These are phyloP conservation scores for Coix lacrymajobi DNA, from an alignment of 176 grass and related monocot genomes.

Conservation along the genomic window DNA sequence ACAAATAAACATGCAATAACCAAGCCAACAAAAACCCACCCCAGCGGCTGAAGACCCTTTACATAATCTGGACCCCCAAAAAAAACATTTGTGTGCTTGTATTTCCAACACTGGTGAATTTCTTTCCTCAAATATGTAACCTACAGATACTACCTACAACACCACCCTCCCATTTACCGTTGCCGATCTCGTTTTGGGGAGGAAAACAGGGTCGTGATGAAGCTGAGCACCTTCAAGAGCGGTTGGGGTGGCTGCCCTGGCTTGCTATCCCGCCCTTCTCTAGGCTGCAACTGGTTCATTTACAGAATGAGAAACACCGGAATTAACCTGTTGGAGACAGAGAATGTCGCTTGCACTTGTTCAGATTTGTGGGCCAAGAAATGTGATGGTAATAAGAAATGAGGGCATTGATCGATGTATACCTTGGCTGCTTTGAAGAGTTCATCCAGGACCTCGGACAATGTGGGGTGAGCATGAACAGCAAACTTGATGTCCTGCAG, in stretches of 20 bases:
- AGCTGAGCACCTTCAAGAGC: constrained; percentile 47
- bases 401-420: neutral
- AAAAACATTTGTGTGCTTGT: neutral
- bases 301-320: constrained; percentile 61
- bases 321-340: constrained; percentile 69
- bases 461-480: constrained; percentile 85
- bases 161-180: neutral
- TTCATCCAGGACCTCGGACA: constrained; percentile 87
- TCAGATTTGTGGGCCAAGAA: neutral
- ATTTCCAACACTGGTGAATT: neutral
- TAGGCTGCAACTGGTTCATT: constrained; percentile 86
- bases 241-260: constrained; percentile 30
- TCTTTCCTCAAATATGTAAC: neutral
- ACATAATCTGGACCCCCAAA: neutral
- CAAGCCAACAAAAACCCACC: constrained; percentile 17
- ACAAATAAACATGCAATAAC: neutral
- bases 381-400: neutral
- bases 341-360: constrained; percentile 23
- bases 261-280: constrained; percentile 8
- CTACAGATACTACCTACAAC: neutral
- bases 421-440: constrained; percentile 94
- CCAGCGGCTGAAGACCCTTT: neutral
- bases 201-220: constrained; percentile 32
- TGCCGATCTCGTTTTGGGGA: neutral
- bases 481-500: constrained; percentile 75